These are phyloP conservation scores for Fusarium caatingaense DNA, from an alignment of 2,329 filamentous ascomycete genomes.

Conservation along the genomic window DNA sequence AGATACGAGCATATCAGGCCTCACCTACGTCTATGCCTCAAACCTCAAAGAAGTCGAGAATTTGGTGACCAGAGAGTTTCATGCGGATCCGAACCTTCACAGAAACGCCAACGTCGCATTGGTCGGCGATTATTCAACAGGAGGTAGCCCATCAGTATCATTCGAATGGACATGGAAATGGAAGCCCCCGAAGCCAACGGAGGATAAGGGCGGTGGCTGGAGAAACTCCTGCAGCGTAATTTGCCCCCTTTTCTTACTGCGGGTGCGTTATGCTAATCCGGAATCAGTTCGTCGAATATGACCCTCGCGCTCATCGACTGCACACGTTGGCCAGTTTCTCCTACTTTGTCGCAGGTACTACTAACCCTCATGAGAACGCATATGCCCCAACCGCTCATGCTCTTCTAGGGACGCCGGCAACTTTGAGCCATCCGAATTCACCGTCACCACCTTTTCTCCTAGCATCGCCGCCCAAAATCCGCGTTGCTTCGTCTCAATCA, in stretches of 20 bases:
- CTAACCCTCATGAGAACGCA: constrained; percentile 1
- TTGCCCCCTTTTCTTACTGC: constrained; percentile 23
- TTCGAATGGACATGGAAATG: constrained; percentile 99
- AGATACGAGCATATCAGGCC: constrained; percentile 85
- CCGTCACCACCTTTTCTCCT: constrained; percentile 80
- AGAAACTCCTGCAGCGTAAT: constrained; percentile 90
- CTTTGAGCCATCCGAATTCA: constrained; percentile 69
- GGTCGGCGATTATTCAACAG: constrained; percentile 90
- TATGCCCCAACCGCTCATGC: constrained; percentile 29
- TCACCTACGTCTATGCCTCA: constrained; percentile 93
- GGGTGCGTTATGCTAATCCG: constrained; percentile 41
- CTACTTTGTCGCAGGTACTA: constrained; percentile 90
- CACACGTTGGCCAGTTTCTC: constrained; percentile 92
- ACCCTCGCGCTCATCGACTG: constrained; percentile 88
- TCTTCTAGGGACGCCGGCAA: constrained; percentile 56
- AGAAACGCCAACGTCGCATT: constrained; percentile 96
- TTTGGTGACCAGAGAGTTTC: constrained; percentile 92
- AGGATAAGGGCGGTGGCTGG: constrained; percentile 92
- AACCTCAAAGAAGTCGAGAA: constrained; percentile 91
- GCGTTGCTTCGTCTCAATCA: constrained; percentile 88
- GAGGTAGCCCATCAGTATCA: constrained; percentile 82
- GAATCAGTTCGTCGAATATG: constrained; percentile 90
- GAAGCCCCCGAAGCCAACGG: constrained; percentile 84
- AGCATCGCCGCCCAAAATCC: constrained; percentile 77
- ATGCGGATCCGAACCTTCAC: constrained; percentile 96